Evolutionary conservation across 768 basidiomycete species (phyloP), one percentile per base, ranked within the genome.

Genomic region (Auricularia cornea): DNA sequence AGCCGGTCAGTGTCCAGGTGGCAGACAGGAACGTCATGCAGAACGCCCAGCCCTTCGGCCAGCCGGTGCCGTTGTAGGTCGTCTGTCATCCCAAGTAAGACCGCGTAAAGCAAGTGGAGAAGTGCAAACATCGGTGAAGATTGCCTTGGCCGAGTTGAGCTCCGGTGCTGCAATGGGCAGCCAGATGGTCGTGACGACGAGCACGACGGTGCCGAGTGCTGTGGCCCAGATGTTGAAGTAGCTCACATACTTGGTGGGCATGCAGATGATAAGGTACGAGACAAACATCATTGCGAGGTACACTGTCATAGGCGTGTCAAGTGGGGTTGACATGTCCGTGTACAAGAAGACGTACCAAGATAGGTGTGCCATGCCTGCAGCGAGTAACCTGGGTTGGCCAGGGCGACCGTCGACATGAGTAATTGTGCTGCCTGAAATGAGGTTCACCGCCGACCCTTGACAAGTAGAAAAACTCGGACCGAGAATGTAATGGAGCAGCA

Each of bases 11-110:
- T 4, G 54, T 57, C 54, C 54, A 57, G 4, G 54, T 57, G 2
- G 54, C 54, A 20, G 54, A 57, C 1, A 57, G 54, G 54, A 57
- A 57, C 16, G 54, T 57, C 54, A 57, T 57, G 54, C 54, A 57
- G 54, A 57, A 57, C 30, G 54, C 26, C 54, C 54, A 57, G 4
- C 54, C 54, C 12, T 16, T 28, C 20, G 54, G 54, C 54, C 54
- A 57, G 30, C 54, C 30, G 4, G 54, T 57, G 26, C 54, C 54
- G 20, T 57, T 57, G 3, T 28, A 57, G 28, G 26, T n/a, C 26
- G 54, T 57, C 44, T 48, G 44, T 38, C 35, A 48, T 14, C 12
- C 6, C 20, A 23, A 12, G 44, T 48, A 10, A 48, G 44, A 20
- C 10, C 16, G 10, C 11, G 6, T 6, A 23, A 6, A 18, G 6